These are phyloP conservation scores for Auricularia cornea DNA, from an alignment of 768 basidiomycete genomes.

Conservation along the genomic window DNA sequence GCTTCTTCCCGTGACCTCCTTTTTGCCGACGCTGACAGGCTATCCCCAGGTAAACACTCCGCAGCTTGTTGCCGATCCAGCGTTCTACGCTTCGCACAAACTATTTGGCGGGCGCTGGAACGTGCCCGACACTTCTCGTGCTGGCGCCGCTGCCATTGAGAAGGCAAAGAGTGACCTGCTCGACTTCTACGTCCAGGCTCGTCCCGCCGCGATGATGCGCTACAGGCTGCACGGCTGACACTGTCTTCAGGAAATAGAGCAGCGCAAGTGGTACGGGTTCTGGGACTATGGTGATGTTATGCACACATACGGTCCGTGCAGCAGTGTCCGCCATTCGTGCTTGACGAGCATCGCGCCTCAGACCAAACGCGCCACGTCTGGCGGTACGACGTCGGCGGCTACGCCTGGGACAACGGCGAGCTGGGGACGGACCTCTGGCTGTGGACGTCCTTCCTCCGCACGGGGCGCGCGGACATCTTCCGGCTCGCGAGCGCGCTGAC, in stretches of 20 bases:
- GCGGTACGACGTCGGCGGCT: neutral
- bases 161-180: neutral
- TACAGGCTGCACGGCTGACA: too few species aligned
- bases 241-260: neutral
- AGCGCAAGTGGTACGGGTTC: slow-evolving; percentile 2
- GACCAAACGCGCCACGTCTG: neutral
- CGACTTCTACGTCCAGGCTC: neutral
- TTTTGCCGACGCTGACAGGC: neutral
- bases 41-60: neutral
- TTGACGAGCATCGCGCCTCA: neutral
- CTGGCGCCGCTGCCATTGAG: neutral
- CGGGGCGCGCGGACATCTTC: neutral
- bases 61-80: neutral
- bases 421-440: slow-evolving; percentile 1
- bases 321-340: neutral
- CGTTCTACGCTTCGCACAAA: neutral
- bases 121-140: neutral
- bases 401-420: slow-evolving; percentile 1
- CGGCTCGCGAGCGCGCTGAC: neutral
- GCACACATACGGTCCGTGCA: neutral
- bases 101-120: neutral
- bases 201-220: too few species aligned
- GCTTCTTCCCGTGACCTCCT: neutral
- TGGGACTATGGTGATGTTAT: neutral
- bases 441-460: neutral